Evolutionary conservation across 192 early-diverging fungal genomes (phyloP).

Genomic region (Coemansia sp.): DNA sequence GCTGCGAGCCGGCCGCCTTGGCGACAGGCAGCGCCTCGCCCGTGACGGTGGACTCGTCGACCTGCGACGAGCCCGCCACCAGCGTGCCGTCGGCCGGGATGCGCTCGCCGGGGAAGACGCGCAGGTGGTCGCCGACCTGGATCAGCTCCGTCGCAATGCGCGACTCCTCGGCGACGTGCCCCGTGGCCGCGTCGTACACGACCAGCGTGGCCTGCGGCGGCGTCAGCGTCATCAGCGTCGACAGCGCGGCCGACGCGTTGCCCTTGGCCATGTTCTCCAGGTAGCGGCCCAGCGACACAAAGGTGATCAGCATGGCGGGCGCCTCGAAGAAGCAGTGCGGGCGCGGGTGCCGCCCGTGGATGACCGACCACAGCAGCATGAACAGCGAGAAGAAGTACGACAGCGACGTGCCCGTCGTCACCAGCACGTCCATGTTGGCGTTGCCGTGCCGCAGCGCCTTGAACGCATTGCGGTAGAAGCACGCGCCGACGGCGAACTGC

Average conservation of each 20-base stretch:
- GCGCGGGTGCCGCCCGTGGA: conserved; percentile 54
- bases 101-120: conserved; percentile 90
- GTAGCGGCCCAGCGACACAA: conserved; percentile 90
- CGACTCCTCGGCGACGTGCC: conserved; percentile 56
- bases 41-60: conserved; percentile 97
- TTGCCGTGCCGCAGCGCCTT: conserved; percentile 77
- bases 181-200: conserved; percentile 30
- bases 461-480: conserved; percentile 79
- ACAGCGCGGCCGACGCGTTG: conserved; percentile 84
- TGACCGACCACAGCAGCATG: conserved; percentile 68
- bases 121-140: conserved; percentile 81
- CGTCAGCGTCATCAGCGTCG: conserved; percentile 84
- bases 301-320: conserved; percentile 85
- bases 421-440: conserved; percentile 96
- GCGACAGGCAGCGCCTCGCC: conserved; percentile 84
- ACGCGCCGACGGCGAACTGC: conserved; percentile 84
- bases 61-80: conserved; percentile 67
- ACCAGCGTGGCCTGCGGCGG: conserved; percentile 74
- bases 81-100: conserved; percentile 89
- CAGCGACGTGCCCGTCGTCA: conserved; percentile 81
- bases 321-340: conserved; percentile 96
- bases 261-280: conserved; percentile 95
- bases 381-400: conserved; percentile 84
- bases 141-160: conserved; percentile 85
- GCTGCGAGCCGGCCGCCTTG: conserved; percentile 64